Percentiles rank a stretch among this genome's conserved stretches.
Conservation (phyloP, 1,284 basidiomycete species). For the Sporisorium exsertum region DNA sequence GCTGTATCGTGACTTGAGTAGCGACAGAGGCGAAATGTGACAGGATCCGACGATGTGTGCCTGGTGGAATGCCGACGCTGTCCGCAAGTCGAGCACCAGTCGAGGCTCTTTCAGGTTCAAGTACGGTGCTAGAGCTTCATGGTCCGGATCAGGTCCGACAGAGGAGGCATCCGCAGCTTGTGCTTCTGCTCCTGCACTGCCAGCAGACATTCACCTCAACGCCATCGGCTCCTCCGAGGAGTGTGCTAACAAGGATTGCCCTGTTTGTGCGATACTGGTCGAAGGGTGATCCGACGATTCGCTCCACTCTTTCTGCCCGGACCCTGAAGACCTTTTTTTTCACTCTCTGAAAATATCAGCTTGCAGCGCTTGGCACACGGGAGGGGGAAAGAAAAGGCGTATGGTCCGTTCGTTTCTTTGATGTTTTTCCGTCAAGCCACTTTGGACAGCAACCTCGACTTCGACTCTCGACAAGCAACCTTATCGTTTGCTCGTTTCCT, state of each 20-base stretch:
- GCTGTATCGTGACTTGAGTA: slow-evolving; percentile 46
- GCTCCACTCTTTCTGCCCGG: background rate
- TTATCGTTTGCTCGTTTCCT: background rate
- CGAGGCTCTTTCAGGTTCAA: slow-evolving; percentile 25
- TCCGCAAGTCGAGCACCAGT: slow-evolving; percentile 39
- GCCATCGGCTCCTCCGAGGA: background rate
- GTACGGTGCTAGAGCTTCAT: slow-evolving; percentile 8
- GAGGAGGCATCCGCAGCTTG: background rate
- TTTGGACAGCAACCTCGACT: slow-evolving; percentile 1
- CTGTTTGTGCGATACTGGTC: background rate
- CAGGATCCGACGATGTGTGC: slow-evolving; percentile 34
- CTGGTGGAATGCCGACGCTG: slow-evolving; percentile 24
- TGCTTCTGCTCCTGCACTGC: background rate
- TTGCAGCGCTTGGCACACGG: background rate
- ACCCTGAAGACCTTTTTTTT: background rate
- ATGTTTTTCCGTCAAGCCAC: background rate
- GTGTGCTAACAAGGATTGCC: background rate
- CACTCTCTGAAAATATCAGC: background rate
- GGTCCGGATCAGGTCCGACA: slow-evolving; percentile 1
- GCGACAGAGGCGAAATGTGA: slow-evolving; percentile 26
- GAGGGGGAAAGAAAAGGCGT: background rate
- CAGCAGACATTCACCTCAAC: background rate
- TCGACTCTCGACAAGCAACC: background rate
- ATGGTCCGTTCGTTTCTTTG: background rate
- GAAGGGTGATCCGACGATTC: background rate